phyloP scores from a whole-genome alignment of 441 rosid genomes.

The Metrosideros polymorpha region DNA sequence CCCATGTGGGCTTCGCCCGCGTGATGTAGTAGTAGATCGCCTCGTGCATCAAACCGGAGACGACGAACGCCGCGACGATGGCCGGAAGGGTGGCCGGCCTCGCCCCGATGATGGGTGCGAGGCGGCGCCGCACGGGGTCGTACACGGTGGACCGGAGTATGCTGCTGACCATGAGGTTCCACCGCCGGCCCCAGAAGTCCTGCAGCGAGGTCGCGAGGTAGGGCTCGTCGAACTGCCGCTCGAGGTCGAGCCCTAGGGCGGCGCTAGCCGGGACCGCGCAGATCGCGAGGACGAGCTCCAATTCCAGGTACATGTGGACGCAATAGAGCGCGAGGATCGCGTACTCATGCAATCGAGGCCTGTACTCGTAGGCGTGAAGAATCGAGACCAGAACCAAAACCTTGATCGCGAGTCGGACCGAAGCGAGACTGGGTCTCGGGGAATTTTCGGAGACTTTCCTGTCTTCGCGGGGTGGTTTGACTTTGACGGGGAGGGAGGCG shows the following conservation, averaged over 20 bases:
- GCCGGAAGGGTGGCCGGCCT: conserved; percentile 12
- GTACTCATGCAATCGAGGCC: conserved; percentile 11
- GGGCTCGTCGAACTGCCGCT: conserved; percentile 59
- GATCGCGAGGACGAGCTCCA: conserved; percentile 24
- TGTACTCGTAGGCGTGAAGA: conserved; percentile 14
- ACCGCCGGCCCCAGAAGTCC: conserved; percentile 78
- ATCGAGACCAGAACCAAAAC: conserved; percentile 7
- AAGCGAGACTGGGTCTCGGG: neutral
- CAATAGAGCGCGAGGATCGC: conserved; percentile 17
- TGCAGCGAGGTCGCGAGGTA: conserved; percentile 66
- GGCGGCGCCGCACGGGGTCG: conserved; percentile 22
- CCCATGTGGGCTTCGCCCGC: conserved; percentile 46
- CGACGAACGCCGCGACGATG: conserved; percentile 19
- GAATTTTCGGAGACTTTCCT: neutral
- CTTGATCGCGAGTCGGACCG: conserved; percentile 13
- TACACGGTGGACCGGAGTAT: conserved; percentile 50
- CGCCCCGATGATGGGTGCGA: neutral
- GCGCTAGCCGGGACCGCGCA: conserved; percentile 16
- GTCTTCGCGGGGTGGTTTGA: conserved; percentile 2
- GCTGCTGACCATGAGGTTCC: conserved; percentile 60
- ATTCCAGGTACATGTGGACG: conserved; percentile 25
- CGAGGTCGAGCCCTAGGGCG: conserved; percentile 32
- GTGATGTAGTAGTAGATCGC: conserved; percentile 22
- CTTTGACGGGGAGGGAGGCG: conserved; percentile 50
- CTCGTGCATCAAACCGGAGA: conserved; percentile 55